Evolutionary conservation across 1,139 yeast genomes (phyloP).

Genomic region (Keqinozyma sinolaborantium): DNA sequence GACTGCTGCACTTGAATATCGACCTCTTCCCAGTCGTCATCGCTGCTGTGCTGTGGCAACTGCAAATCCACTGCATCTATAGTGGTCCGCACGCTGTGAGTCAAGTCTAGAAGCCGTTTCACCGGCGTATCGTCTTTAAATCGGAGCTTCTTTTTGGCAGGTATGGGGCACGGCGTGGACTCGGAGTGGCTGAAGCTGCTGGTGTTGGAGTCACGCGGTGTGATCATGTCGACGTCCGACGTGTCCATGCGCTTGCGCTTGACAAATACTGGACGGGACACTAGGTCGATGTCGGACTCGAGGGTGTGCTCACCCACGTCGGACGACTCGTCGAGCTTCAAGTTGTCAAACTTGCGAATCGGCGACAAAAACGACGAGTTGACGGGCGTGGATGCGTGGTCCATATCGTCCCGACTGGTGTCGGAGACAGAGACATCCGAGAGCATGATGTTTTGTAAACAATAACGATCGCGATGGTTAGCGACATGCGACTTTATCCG

Average conservation of each 20-base stretch:
- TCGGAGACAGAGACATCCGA: conserved; percentile 2
- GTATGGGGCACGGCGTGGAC: conserved; percentile 36
- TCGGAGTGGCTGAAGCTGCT: conserved; percentile 25
- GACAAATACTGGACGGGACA: conserved; percentile 1
- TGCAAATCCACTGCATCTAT: not conserved
- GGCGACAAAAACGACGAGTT: conserved; percentile 35
- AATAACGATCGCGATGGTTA: too few species aligned
- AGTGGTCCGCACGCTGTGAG: not conserved
- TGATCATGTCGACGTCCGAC: conserved; percentile 18
- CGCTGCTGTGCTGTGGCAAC: not conserved
- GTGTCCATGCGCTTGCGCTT: conserved; percentile 8
- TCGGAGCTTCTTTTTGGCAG: conserved; percentile 25
- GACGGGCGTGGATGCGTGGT: conserved; percentile 14
- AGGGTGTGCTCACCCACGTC: conserved; percentile 16
- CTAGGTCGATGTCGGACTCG: conserved; percentile 8
- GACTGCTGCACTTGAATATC: conserved; percentile 8
- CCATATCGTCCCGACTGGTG: conserved; percentile 10
- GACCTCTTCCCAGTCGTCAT: conserved; percentile 4
- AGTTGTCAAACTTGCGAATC: conserved; percentile 25
- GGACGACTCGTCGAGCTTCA: conserved; percentile 20
- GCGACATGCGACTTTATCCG: too few species aligned
- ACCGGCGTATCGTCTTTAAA: conserved; percentile 16
- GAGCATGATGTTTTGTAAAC: not conserved
- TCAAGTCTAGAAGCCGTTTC: conserved; percentile 20
- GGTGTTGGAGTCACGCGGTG: conserved; percentile 12